A percentile compares a stretch with the other conserved stretches of the same genome.
These are phyloP conservation scores for Ceratocystis cacaofunesta DNA, from an alignment of 2,329 filamentous ascomycete genomes.

Conservation along the genomic window DNA sequence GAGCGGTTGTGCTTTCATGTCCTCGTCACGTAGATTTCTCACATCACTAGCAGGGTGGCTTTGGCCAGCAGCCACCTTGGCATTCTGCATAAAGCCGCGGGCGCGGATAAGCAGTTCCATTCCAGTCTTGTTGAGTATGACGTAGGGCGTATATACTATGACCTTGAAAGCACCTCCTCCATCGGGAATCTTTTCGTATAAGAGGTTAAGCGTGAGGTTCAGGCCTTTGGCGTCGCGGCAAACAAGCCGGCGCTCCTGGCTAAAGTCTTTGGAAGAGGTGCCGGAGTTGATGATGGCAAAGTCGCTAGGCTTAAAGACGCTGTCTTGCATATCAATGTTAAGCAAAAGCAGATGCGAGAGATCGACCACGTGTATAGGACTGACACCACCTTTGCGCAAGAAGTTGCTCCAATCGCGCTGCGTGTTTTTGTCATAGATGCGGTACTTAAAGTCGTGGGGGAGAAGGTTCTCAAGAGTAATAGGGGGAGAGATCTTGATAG, in stretches of 20 bases:
- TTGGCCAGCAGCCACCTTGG: constrained; percentile 72
- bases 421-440: constrained; percentile 96
- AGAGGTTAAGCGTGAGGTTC: constrained; percentile 64
- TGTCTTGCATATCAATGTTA: constrained; percentile 94
- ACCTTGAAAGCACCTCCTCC: constrained; percentile 94
- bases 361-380: constrained; percentile 93
- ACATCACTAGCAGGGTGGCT: constrained; percentile 26
- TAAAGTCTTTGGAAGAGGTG: constrained; percentile 64
- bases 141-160: constrained; percentile 86
- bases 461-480: constrained; percentile 88
- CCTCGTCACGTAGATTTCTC: constrained; percentile 3
- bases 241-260: constrained; percentile 60
- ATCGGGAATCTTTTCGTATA: constrained; percentile 81
- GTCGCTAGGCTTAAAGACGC: constrained; percentile 83
- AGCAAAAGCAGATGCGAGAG: constrained; percentile 83
- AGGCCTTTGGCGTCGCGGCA: constrained; percentile 77
- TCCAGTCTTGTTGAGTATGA: constrained; percentile 89
- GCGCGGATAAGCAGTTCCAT: constrained; percentile 75
- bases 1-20: constrained; percentile 51
- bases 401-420: constrained; percentile 99
- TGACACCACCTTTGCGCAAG: constrained; percentile 86
- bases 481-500: constrained; percentile 76
- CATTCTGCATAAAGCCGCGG: constrained; percentile 74
- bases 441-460: constrained; percentile 97
- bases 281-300: constrained; percentile 95